Evolutionary conservation across 495 filamentous ascomycete genomes (phyloP), one percentile per base, ranked within the genome.

Genomic region (Penicillium herquei): DNA sequence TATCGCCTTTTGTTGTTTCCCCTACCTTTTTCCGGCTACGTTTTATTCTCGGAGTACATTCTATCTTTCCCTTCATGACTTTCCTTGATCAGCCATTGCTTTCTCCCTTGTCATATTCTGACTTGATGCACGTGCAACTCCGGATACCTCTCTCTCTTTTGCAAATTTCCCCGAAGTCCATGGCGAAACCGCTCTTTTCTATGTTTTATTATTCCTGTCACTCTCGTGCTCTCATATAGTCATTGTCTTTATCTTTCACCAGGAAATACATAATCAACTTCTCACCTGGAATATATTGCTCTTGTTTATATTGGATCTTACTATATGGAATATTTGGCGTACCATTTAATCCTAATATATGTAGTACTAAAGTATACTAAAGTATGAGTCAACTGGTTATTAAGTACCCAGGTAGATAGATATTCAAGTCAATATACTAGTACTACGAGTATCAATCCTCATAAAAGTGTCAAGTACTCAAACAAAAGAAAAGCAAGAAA

Each of bases 111-210:
- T 66, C 52, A n/a, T 54, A 44, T 35, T 40, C 16, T 40, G 42
- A 57, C 47, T 43, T 62, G 40, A 65, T 63, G 56, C 62, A 59
- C 59, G 58, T 70, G 61, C 61, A 61, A 58, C 61, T 61, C 59
- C 62, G 59, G 65, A 63, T 66, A 62, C 57, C 59, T 54, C 51
- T 67, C 56, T 61, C 58, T 67, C 60, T 32, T 52, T 56, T 48
- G 41, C 43, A 44, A 21, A 52, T 68, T n/a, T 39, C 56, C 61
- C 62, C 55, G 63, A 68, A 65, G 59, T 61, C 61, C 57, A 64
- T 66, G 51, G 60, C 57, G 58, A 56, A n/a, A 26, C 48, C 59
- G 32, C 53, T 61, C 59, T 52, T 58, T 64, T 41, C 7, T n/a
- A 44, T 30, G 43, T 51, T 59, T 56, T 10, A 56, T 58, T 61